Conservation (phyloP, 495 filamentous ascomycete species). For the Neurospora sp. region DNA sequence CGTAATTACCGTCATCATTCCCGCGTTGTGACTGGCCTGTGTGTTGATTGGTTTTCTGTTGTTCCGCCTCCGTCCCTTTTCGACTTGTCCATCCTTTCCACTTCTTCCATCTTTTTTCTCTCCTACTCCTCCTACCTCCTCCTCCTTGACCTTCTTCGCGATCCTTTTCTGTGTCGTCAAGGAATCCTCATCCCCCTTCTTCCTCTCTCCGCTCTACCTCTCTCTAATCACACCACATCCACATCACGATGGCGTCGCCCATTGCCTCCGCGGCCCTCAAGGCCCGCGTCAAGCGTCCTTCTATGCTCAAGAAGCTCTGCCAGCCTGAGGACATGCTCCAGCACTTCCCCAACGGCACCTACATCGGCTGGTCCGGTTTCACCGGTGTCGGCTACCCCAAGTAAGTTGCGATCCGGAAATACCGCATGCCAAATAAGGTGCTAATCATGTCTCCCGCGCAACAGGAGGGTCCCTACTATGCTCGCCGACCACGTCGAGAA, state of each 20-base stretch:
- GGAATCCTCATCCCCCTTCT: not conserved
- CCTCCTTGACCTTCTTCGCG: not conserved
- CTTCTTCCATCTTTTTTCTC: not conserved
- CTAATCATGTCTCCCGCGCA: slow-evolving; percentile 1
- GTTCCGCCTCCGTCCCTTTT: not conserved
- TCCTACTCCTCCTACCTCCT: not conserved
- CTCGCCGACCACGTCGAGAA: slow-evolving; percentile 85
- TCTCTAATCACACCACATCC: not conserved
- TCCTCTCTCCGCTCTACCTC: not conserved
- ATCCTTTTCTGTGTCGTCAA: not conserved
- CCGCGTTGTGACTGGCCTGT: not conserved
- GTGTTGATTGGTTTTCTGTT: not conserved
- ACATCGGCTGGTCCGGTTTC: slow-evolving; percentile 86
- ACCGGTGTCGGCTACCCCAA: slow-evolving; percentile 89
- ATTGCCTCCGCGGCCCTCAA: slow-evolving; percentile 65
- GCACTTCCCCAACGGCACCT: slow-evolving; percentile 71
- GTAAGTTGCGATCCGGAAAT: slow-evolving; percentile 34
- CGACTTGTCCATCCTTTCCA: not conserved
- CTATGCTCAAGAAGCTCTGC: slow-evolving; percentile 69
- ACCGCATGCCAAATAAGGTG: not conserved
- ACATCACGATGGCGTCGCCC: slow-evolving; percentile 28
- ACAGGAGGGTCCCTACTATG: slow-evolving; percentile 72
- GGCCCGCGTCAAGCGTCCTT: slow-evolving; percentile 63
- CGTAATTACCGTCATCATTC: not conserved
- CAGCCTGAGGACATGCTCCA: slow-evolving; percentile 70